phyloP scores from a whole-genome alignment of 306 rosid species.

The Trifolium repens region DNA sequence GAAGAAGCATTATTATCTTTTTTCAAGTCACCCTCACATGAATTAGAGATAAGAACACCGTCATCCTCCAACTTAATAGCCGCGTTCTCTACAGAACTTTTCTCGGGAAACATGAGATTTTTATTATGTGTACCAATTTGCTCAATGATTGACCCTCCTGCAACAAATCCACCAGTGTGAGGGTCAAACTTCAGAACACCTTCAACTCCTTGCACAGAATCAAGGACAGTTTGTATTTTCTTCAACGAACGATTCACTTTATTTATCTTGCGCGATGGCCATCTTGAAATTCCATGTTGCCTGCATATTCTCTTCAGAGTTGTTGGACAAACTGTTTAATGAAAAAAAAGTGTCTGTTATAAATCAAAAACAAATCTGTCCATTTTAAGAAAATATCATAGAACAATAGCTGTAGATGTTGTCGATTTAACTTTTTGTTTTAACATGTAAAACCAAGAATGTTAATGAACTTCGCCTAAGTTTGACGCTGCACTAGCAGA shows the following conservation, averaged over 20 bases:
- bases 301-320: constrained; percentile 98
- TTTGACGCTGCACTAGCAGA: too few relatives aligned
- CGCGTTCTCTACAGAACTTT: constrained; percentile 43
- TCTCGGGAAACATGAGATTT: constrained; percentile 54
- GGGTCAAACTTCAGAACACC: constrained; percentile 89
- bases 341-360: constrained; percentile 27
- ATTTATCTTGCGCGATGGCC: constrained; percentile 98
- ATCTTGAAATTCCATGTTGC: constrained; percentile 94
- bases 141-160: constrained; percentile 62
- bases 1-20: constrained; percentile 40
- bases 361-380: background rate
- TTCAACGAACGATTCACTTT: constrained; percentile 88
- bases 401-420: background rate
- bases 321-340: constrained; percentile 86
- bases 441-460: too few relatives aligned
- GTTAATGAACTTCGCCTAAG: too few relatives aligned
- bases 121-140: constrained; percentile 55
- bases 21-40: constrained; percentile 44
- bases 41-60: constrained; percentile 40
- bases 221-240: constrained; percentile 84
- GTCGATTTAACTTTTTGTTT: too few relatives aligned
- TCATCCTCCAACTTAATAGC: constrained; percentile 58
- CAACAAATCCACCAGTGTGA: constrained; percentile 70
- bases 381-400: background rate
- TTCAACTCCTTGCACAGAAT: constrained; percentile 92